phyloP scores from a whole-genome alignment of 1,284 basidiomycete species.

The Cutaneotrichosporon cyanovorans region DNA sequence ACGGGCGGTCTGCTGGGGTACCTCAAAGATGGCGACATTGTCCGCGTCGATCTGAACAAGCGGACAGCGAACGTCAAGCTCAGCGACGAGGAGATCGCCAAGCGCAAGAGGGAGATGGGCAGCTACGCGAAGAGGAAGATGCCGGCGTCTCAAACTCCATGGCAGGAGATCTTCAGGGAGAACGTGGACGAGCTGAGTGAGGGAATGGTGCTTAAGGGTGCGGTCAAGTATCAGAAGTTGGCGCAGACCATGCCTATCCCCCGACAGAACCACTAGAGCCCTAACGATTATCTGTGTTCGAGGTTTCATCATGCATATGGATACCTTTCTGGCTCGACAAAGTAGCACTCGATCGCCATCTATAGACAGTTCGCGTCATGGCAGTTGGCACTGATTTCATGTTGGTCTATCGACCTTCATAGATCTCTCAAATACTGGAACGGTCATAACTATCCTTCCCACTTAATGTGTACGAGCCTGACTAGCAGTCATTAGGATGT shows the following conservation, averaged over 20 bases:
- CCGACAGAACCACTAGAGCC: constrained; percentile 40
- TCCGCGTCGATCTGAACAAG: constrained; percentile 41
- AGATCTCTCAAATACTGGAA: no score
- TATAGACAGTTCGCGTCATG: no score
- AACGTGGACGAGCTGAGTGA: constrained; percentile 39
- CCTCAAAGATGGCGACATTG: constrained; percentile 41
- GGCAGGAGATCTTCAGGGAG: constrained; percentile 44
- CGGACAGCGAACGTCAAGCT: constrained; percentile 36
- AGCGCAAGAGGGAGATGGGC: constrained; percentile 34
- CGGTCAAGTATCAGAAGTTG: constrained; percentile 42
- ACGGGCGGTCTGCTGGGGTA: constrained; percentile 42
- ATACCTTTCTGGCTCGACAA: no score
- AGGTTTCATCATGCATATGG: no score
- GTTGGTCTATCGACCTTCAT: no score
- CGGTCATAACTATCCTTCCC: no score
- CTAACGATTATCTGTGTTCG: no score
- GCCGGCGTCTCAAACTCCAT: constrained; percentile 41
- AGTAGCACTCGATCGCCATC: no score
- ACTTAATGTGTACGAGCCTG: no score
- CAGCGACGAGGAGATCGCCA: constrained; percentile 28
- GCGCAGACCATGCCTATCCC: constrained; percentile 38
- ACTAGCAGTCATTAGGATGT: no score
- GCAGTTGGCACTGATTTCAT: no score
- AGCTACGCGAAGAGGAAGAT: constrained; percentile 19
- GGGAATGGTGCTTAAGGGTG: constrained; percentile 42